Evolutionary conservation across 2,329 filamentous ascomycete species (phyloP).

Genomic region (Fusarium transvaalense): DNA sequence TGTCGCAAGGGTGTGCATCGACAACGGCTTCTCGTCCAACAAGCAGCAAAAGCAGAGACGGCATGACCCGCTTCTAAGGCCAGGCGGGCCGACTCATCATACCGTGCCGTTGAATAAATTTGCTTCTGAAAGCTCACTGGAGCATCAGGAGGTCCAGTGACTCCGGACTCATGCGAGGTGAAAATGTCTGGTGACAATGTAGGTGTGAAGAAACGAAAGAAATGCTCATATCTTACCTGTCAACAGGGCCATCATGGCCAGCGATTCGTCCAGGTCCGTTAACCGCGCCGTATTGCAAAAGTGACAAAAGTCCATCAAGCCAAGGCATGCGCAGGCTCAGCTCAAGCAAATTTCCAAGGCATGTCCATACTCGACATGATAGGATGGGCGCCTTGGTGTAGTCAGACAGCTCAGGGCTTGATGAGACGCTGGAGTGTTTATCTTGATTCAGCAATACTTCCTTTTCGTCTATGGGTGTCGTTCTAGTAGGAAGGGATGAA

Average conservation of each 20-base stretch:
- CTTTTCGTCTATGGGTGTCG: constrained; percentile 47
- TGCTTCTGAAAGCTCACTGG: constrained; percentile 54
- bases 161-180: constrained; percentile 59
- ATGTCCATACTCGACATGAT: constrained; percentile 81
- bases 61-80: constrained; percentile 38
- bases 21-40: constrained; percentile 14
- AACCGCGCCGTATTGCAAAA: constrained; percentile 80
- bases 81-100: constrained; percentile 38
- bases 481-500: constrained; percentile 72
- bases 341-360: constrained; percentile 78
- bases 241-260: constrained; percentile 80
- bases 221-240: constrained; percentile 78
- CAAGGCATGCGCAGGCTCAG: constrained; percentile 89
- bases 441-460: constrained; percentile 33
- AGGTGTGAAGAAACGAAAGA: constrained; percentile 41
- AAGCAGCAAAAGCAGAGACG: constrained; percentile 20
- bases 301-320: constrained; percentile 80
- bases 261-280: constrained; percentile 81
- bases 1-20: constrained; percentile 29
- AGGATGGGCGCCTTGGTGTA: constrained; percentile 72
- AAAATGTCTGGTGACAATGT: constrained; percentile 46
- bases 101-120: constrained; percentile 33
- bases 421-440: constrained; percentile 40
- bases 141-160: constrained; percentile 60
- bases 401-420: constrained; percentile 31